Base-by-base conservation (phyloP, 2,329 filamentous ascomycete genomes). In the Scedosporium aurantiacum region DNA sequence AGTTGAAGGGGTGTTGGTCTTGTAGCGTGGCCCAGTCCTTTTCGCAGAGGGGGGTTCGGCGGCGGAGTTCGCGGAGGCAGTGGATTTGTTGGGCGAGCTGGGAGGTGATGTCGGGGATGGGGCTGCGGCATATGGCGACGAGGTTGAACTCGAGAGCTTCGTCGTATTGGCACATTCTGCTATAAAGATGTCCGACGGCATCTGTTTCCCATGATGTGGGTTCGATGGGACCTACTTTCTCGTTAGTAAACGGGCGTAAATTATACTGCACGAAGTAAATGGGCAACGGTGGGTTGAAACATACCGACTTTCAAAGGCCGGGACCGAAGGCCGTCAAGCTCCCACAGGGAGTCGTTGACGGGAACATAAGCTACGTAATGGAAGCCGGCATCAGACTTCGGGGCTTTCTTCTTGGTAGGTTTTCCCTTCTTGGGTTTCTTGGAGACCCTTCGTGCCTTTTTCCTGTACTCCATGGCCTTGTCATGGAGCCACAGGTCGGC, bases 321-420 rank as follows among this genome's bases (percentile, higher is more conserved):
- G 50, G 77, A 77, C 70, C 92, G 85, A 23, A 97, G 77, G 4
- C 93, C 93, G 72, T 97, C 93, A 4, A 97, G 83, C 70, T 92
- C 90, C 91, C 91, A 97, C 14, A 96, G 82, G 61, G 83, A 78
- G 2, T 83, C 86, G n/a, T 82, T 79, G 14, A 85, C 82, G 2
- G 90, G 90, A 32, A 97, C 85, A 69, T 93, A 96, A 5, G 91
- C 92, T 65, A 96, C 88, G 72, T 94, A 97, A 70, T 97, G 93
- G 69, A 88, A 94, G 0, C 83, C 86, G 12, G 82, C 80, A n/a
- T 89, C 82, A 0, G 79, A 74, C 5, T 81, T 75, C 4, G 73
- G 71, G n/a, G 74, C 72, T 12, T 74, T 75, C 57, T 77, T 77
- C 40, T 73, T 73, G 23, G 58, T 65, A 14, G 14, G 64, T n/a